Conservation (phyloP, 257 asterid genomes). For the Fraxinus excelsior region DNA sequence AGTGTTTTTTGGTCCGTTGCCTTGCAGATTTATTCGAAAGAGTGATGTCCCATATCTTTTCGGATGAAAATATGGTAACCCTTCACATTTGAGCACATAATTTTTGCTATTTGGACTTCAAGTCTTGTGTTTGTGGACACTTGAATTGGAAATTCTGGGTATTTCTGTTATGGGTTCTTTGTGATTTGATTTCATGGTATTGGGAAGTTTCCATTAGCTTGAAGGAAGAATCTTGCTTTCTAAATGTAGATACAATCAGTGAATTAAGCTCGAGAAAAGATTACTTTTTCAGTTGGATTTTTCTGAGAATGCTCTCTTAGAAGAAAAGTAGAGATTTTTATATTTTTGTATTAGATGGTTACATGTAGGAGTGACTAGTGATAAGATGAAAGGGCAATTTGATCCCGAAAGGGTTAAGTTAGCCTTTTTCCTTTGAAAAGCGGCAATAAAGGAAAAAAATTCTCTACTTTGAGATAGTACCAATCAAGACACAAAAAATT, state of each 20-base stretch:
- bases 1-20: not conserved
- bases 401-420: constrained; percentile 16
- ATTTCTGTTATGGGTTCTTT: constrained; percentile 15
- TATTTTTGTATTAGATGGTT: constrained; percentile 8
- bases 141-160: constrained; percentile 18
- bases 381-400: constrained; percentile 9
- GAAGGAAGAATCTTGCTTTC: not conserved
- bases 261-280: not conserved
- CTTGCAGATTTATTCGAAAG: constrained; percentile 35
- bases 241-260: not conserved
- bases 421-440: not conserved
- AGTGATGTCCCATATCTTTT: constrained; percentile 36
- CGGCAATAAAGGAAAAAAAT: constrained; percentile 9
- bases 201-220: constrained; percentile 15
- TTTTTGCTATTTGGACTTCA: constrained; percentile 29
- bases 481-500: constrained; percentile 1
- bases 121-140: constrained; percentile 43
- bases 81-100: constrained; percentile 18
- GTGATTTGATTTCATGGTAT: constrained; percentile 18
- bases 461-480: constrained; percentile 17
- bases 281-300: constrained; percentile 20
- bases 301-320: constrained; percentile 27
- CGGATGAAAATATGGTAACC: constrained; percentile 39
- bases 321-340: constrained; percentile 24
- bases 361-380: constrained; percentile 7